phyloP scores from a whole-genome alignment of 2,329 filamentous ascomycete species.

The Penicillium sclerotiorum region DNA sequence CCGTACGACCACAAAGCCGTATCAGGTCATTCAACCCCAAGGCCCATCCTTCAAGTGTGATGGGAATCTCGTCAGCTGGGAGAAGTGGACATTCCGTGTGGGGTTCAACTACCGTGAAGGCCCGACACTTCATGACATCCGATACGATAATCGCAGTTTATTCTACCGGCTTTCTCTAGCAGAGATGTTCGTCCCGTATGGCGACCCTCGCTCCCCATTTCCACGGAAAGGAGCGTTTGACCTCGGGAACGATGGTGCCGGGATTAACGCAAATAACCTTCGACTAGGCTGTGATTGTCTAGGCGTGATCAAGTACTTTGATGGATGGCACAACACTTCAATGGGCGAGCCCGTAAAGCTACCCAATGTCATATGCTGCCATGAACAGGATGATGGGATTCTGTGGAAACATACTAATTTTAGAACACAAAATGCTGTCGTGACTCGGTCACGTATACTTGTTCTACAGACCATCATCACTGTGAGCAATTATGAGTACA shows the following conservation, averaged over 20 bases:
- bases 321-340: constrained; percentile 40
- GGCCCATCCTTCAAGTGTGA: constrained; percentile 37
- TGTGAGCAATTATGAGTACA: constrained; percentile 50
- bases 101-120: constrained; percentile 52
- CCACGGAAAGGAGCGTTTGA: constrained; percentile 50
- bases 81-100: constrained; percentile 49
- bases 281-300: constrained; percentile 47
- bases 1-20: constrained; percentile 40
- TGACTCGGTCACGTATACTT: constrained; percentile 37
- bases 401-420: constrained; percentile 47
- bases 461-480: constrained; percentile 46
- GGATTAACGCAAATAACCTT: constrained; percentile 48
- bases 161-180: constrained; percentile 48
- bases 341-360: constrained; percentile 40
- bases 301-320: constrained; percentile 49
- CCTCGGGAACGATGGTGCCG: constrained; percentile 47
- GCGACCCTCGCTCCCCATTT: constrained; percentile 45
- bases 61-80: constrained; percentile 39
- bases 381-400: constrained; percentile 44
- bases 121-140: constrained; percentile 45
- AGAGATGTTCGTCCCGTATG: constrained; percentile 52
- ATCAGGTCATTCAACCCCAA: constrained; percentile 40
- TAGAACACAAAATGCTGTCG: constrained; percentile 38
- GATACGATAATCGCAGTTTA: constrained; percentile 42
- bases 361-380: constrained; percentile 48